Evolutionary conservation across 2,329 filamentous ascomycete species (phyloP).

Genomic region (Phaeosphaeria sp.): DNA sequence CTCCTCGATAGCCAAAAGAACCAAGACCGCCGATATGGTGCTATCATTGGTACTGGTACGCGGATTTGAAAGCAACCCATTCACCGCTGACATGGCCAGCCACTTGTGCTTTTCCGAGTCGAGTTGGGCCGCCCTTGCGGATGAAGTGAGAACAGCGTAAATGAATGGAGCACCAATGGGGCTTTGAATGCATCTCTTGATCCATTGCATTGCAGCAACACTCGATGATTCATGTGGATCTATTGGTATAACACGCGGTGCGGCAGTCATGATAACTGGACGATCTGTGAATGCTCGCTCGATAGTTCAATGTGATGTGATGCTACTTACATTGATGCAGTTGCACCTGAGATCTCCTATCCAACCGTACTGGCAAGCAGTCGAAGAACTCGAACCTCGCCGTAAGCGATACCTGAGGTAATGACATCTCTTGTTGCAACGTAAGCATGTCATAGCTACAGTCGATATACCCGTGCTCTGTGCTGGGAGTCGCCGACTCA

Average conservation of each 20-base stretch:
- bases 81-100: slow-evolving; percentile 36
- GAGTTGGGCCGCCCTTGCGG: slow-evolving; percentile 21
- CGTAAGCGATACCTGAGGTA: not conserved
- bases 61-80: slow-evolving; percentile 32
- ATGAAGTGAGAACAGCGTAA: slow-evolving; percentile 36
- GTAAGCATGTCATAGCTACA: not conserved
- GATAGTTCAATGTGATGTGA: not conserved
- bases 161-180: slow-evolving; percentile 36
- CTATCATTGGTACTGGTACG: slow-evolving; percentile 32
- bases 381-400: slow-evolving; percentile 18
- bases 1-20: slow-evolving; percentile 42
- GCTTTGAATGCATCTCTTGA: slow-evolving; percentile 30
- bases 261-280: slow-evolving; percentile 29
- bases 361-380: slow-evolving; percentile 32
- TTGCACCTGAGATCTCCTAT: slow-evolving; percentile 22
- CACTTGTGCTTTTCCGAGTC: slow-evolving; percentile 36
- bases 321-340: slow-evolving; percentile 38
- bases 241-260: slow-evolving; percentile 34
- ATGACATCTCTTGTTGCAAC: not conserved
- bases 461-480: not conserved
- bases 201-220: slow-evolving; percentile 30
- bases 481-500: not conserved
- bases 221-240: slow-evolving; percentile 31
- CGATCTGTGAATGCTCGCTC: slow-evolving; percentile 3
- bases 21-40: slow-evolving; percentile 43